Evolutionary conservation across 768 basidiomycete species (phyloP), one percentile per base, ranked within the genome.

Genomic region (Pleurotus giganteus): DNA sequence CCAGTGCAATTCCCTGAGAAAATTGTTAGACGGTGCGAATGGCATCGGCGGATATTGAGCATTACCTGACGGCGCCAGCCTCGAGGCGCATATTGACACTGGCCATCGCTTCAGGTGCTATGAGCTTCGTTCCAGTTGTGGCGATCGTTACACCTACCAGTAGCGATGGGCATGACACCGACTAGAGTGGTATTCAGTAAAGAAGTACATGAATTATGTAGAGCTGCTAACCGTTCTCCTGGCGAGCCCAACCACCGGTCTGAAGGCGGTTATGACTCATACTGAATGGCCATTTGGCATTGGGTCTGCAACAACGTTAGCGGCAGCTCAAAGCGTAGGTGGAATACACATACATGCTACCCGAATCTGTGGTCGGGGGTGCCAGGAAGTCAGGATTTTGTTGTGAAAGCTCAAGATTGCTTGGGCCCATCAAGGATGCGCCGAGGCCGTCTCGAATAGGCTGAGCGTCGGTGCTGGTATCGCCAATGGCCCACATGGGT

Each of bases 191-290:
- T 54, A 1, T 50, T 7, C 15, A 34, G 23, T 23, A 31, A 24
- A 42, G 24, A 7, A 19, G 5, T 37, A 12, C 12, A 31, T 7
- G 50, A 45, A 29, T 12, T 8, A 5, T 9, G 45, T 15, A 4
- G 27, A 21, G 49, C 21, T 11, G 28, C 73, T 17, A 49, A 80
- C 81, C 61, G 53, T 83, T 83, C 65, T 83, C 72, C 59, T 83
- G 74, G 37, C 83, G 73, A 24, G 81, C 80, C 83, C 83, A 85
- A 0, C 83, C 83, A 11, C 83, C 83, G 0, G 74, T 74, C 55
- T 78, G 76, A 13, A 85, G 63, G n/a, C 80, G 76, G 57, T 81
- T 83, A 61, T 78, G 78, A 53, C 80, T 82, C 37, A 83, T 61
- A 55, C 67, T 65, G 63, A 83, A 81, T 0, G 83, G 75, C 83